Percentiles rank a stretch among this genome's conserved stretches.
These are phyloP conservation scores for Vigna hirtella DNA, from an alignment of 306 rosid species.

Conservation along the genomic window DNA sequence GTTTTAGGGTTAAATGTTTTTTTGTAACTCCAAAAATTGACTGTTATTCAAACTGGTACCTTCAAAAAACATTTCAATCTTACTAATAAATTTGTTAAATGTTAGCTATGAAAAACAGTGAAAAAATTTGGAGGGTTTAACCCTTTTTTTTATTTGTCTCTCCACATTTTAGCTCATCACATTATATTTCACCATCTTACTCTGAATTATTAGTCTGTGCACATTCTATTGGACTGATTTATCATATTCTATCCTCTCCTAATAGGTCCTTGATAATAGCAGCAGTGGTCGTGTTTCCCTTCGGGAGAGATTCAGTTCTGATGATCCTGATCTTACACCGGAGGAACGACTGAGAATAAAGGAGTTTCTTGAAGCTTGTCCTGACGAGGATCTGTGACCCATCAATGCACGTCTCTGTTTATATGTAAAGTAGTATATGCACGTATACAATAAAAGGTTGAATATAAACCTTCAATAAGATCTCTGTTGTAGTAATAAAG, in stretches of 20 bases:
- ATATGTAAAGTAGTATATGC: conserved; percentile 41
- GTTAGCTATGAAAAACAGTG: too few relatives aligned
- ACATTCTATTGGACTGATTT: conserved; percentile 31
- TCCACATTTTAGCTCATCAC: background rate
- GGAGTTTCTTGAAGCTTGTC: conserved; percentile 68
- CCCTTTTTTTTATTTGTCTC: background rate
- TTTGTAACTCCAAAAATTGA: too few relatives aligned
- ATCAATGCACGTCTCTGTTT: background rate
- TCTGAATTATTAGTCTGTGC: conserved; percentile 13
- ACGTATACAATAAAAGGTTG: conserved; percentile 16
- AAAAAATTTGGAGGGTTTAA: too few relatives aligned
- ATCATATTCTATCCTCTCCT: conserved; percentile 9
- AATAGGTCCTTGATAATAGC: conserved; percentile 69
- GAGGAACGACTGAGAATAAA: conserved; percentile 69
- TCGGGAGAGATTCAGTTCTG: conserved; percentile 63
- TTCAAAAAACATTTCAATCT: too few relatives aligned
- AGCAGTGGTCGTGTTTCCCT: conserved; percentile 53
- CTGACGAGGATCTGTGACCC: conserved; percentile 57
- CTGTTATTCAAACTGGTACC: too few relatives aligned
- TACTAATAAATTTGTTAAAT: too few relatives aligned
- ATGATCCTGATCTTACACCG: conserved; percentile 69
- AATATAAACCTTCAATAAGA: background rate
- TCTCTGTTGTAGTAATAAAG: background rate
- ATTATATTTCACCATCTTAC: conserved; percentile 3
- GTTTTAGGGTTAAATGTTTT: too few relatives aligned